Conservation (phyloP, 208 protist genomes). For the Leishmania lainsoni region DNA sequence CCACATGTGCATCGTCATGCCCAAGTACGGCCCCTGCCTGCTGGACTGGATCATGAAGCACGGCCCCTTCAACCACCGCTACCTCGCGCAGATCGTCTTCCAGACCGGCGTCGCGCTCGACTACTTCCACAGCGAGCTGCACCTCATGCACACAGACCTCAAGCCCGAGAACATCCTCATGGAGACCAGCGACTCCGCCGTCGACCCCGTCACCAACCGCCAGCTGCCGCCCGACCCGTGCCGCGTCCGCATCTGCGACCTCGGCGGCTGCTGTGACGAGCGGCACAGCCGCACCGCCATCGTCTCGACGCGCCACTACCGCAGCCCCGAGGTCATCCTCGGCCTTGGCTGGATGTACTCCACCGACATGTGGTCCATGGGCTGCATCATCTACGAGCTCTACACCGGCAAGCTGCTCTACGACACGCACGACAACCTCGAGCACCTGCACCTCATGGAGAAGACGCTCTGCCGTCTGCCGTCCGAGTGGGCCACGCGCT, state of each 20-base stretch:
- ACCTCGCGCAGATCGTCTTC: constrained; percentile 81
- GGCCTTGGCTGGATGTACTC: constrained; percentile 68
- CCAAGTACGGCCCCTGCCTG: constrained; percentile 72
- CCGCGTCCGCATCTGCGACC: constrained; percentile 67
- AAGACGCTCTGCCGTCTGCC: constrained; percentile 68
- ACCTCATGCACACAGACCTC: constrained; percentile 83
- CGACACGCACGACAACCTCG: constrained; percentile 67
- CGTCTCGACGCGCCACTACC: constrained; percentile 58
- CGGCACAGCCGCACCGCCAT: constrained; percentile 44
- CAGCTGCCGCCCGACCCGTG: constrained; percentile 46
- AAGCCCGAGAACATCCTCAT: constrained; percentile 88
- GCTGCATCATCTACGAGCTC: constrained; percentile 84
- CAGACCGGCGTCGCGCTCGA: constrained; percentile 72
- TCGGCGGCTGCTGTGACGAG: constrained; percentile 46
- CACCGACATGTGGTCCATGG: constrained; percentile 81
- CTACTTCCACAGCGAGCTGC: constrained; percentile 77
- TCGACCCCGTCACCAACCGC: constrained; percentile 77
- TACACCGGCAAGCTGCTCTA: constrained; percentile 75
- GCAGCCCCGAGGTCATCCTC: constrained; percentile 76
- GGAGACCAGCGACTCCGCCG: constrained; percentile 55
- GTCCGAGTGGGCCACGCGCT: constrained; percentile 36
- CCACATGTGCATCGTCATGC: constrained; percentile 87
- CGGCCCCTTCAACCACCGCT: constrained; percentile 67
- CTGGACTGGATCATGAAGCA: constrained; percentile 86
- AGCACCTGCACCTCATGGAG: constrained; percentile 85